Base-by-base conservation (phyloP, 1,284 basidiomycete genomes). In the Paramarasmius palmivorus region DNA sequence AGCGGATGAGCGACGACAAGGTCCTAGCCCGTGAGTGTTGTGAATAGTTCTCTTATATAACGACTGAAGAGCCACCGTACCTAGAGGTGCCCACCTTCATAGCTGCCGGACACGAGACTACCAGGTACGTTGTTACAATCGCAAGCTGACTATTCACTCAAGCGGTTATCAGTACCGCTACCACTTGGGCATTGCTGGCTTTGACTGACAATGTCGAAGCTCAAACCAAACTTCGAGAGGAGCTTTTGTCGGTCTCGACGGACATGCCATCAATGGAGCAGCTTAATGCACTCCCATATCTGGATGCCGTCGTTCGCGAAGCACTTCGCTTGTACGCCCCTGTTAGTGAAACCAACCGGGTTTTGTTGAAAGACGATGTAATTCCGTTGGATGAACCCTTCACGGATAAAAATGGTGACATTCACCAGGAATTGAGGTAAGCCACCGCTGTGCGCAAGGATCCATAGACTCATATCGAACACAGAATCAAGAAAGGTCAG, bases 41-140 rank as follows among this genome's bases (percentile, higher is more conserved):
- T 6, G 29, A 32, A 59, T 17, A 20, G 6, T 61, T 54, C 39
- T 49, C 8, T 7, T 25, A 23, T 15, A 8, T 47, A 49, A 8
- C 50, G 26, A n/a, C 14, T 17, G 34, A 2, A 14, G 23, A 52
- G 7, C 44, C 5, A 22, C 48, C 14, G 34, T n/a, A 53, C n/a
- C 6, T 46, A 83, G 81, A 83, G 70, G 70, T 85, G 6, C 77
- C 82, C 1, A 83, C 82, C 0, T 84, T 85, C 68, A 63, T 88
- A 2, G 70, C 82, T 4, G 84, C 85, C 4, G 92, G 92, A 0
- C 88, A 93, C 66, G 91, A 93, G 65, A 93, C 92, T 0, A 88
- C 84, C 0, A 82, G 84, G 79, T 79, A 60, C 4, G 58, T 35
- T 34, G 15, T 15, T n/a, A n/a, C n/a, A n/a, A 10, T 12, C 12